Conservation (phyloP, 2,329 filamentous ascomycete species). For the Aspergillus neoniger region DNA sequence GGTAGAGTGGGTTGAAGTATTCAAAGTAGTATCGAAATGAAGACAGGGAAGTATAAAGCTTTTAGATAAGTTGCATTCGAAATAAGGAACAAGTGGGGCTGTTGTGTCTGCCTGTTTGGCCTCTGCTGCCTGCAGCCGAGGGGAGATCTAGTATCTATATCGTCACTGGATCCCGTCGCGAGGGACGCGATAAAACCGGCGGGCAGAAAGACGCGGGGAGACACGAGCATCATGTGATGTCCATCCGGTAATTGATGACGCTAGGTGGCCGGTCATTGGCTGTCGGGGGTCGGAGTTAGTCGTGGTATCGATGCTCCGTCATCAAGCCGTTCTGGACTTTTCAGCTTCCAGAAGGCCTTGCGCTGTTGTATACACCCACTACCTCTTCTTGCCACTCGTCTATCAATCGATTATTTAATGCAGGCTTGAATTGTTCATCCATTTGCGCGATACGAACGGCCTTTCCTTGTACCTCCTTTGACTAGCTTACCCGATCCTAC, state of each 20-base stretch:
- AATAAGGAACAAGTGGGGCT: not conserved
- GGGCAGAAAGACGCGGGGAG: constrained; percentile 24
- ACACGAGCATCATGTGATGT: constrained; percentile 41
- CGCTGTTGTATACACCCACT: not conserved
- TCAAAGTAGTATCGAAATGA: not conserved
- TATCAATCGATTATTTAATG: not conserved
- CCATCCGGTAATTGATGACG: constrained; percentile 31
- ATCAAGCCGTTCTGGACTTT: constrained; percentile 19
- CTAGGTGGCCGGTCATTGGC: constrained; percentile 32
- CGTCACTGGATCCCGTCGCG: not conserved
- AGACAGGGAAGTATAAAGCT: not conserved
- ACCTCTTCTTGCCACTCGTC: not conserved
- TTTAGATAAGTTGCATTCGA: not conserved
- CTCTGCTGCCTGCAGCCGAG: constrained; percentile 25
- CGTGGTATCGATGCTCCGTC: constrained; percentile 14
- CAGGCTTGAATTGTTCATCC: not conserved
- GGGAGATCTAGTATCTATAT: not conserved
- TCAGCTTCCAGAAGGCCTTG: not conserved
- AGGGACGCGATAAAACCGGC: constrained; percentile 27
- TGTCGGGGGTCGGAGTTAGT: constrained; percentile 9
- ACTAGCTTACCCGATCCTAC: not conserved
- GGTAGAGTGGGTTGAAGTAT: not conserved
- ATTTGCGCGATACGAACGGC: not conserved
- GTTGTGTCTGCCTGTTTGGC: constrained; percentile 15
- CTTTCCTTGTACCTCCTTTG: not conserved